These are phyloP conservation scores for Sordaria brevicollis DNA, from an alignment of 495 filamentous ascomycete species.

Conservation along the genomic window DNA sequence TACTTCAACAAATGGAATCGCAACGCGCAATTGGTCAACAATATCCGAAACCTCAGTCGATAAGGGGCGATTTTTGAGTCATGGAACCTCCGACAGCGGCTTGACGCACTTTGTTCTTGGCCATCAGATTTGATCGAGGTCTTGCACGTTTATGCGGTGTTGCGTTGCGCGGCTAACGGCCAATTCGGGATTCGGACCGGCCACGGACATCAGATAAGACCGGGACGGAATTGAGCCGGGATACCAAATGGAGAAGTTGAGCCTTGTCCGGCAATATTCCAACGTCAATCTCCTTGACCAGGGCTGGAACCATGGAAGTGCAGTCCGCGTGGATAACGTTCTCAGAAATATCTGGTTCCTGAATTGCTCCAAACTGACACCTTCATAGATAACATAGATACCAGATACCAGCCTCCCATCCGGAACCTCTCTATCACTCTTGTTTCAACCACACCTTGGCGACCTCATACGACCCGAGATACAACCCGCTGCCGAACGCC, in stretches of 20 bases:
- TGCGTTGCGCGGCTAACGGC: background rate
- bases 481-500: constrained; percentile 67
- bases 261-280: background rate
- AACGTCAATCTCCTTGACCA: background rate
- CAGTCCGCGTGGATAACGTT: background rate
- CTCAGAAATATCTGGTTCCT: background rate
- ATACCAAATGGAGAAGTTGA: background rate
- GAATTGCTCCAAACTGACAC: background rate
- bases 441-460: constrained; percentile 55
- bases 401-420: background rate
- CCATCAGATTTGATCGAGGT: background rate
- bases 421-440: background rate
- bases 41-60: background rate
- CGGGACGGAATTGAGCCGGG: background rate
- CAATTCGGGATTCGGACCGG: background rate
- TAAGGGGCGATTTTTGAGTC: background rate
- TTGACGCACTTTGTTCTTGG: background rate
- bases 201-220: background rate
- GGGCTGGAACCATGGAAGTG: background rate
- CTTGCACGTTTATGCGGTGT: background rate
- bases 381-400: background rate
- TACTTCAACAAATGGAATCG: background rate
- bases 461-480: constrained; percentile 78
- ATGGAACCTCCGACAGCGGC: background rate
- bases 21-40: background rate